Conservation (phyloP, 1,284 basidiomycete genomes). For the Puccinia horiana region DNA sequence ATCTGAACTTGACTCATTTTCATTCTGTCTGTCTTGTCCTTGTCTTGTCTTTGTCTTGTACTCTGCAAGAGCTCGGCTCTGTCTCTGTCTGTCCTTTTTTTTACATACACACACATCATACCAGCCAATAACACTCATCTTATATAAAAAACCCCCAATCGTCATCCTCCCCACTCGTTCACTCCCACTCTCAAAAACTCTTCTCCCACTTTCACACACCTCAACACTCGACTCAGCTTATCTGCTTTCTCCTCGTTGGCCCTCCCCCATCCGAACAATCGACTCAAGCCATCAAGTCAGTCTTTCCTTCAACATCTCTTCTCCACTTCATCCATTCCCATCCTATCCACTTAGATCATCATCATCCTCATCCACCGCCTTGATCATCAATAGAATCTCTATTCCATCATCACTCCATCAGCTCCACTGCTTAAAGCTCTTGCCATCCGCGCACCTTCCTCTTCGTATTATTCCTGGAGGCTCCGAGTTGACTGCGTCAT, state of each 20-base stretch:
- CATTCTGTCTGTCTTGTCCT: slow-evolving; percentile 18
- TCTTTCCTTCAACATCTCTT: slow-evolving; percentile 23
- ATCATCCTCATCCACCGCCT: neutral
- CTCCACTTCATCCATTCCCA: neutral
- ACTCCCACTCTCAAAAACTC: neutral
- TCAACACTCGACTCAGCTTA: neutral
- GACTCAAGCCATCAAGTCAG: neutral
- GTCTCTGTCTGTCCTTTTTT: slow-evolving; percentile 4
- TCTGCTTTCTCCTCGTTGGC: neutral
- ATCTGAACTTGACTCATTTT: slow-evolving; percentile 1
- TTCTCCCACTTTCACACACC: neutral
- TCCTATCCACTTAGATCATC: neutral
- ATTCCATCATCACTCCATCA: slow-evolving; percentile 17
- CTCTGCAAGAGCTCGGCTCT: slow-evolving; percentile 23
- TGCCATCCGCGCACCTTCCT: neutral
- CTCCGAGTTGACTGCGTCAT: neutral
- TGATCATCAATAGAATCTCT: neutral
- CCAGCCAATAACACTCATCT: neutral
- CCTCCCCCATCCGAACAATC: neutral
- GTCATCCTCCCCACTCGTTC: neutral
- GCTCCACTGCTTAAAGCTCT: neutral
- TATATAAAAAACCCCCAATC: neutral
- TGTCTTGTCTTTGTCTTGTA: slow-evolving; percentile 8
- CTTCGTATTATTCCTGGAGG: too few species aligned
- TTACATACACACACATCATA: neutral